A percentile compares a stretch with the other conserved stretches of the same genome.
phyloP scores from a whole-genome alignment of 2,329 filamentous ascomycete species.

The Trichophyton equinum region DNA sequence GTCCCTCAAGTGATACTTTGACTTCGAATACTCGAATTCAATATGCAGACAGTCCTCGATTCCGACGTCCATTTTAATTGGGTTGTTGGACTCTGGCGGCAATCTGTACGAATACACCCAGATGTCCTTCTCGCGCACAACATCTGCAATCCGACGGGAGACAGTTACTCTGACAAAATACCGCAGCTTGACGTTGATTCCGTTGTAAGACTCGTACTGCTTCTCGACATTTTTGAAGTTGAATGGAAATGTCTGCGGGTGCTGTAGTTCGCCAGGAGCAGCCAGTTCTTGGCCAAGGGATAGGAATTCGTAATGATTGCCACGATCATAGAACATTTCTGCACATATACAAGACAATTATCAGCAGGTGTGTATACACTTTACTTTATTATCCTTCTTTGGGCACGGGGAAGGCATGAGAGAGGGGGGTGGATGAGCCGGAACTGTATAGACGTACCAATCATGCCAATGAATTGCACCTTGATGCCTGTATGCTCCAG shows the following conservation, averaged over 20 bases:
- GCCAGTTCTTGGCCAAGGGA: constrained; percentile 94
- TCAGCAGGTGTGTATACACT: neutral
- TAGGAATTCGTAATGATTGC: constrained; percentile 98
- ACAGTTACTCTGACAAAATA: constrained; percentile 98
- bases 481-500: constrained; percentile 98
- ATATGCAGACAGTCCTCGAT: constrained; percentile 99
- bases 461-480: constrained; percentile 97
- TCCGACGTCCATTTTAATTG: constrained; percentile 99
- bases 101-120: constrained; percentile 99
- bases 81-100: constrained; percentile 93
- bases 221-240: constrained; percentile 99
- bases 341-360: neutral
- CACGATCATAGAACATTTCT: constrained; percentile 99
- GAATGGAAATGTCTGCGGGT: constrained; percentile 97
- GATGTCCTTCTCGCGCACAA: constrained; percentile 96
- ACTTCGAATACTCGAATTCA: constrained; percentile 98
- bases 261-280: constrained; percentile 91
- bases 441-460: constrained; percentile 46
- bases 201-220: constrained; percentile 98
- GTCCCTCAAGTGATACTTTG: constrained; percentile 97
- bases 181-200: constrained; percentile 97
- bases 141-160: constrained; percentile 90
- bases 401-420: neutral
- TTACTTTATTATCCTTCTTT: neutral
- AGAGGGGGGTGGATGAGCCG: neutral